Evolutionary conservation across 805 yeast species (phyloP), one percentile per base, ranked within the genome.

Genomic region (Yarrowia deformans): DNA sequence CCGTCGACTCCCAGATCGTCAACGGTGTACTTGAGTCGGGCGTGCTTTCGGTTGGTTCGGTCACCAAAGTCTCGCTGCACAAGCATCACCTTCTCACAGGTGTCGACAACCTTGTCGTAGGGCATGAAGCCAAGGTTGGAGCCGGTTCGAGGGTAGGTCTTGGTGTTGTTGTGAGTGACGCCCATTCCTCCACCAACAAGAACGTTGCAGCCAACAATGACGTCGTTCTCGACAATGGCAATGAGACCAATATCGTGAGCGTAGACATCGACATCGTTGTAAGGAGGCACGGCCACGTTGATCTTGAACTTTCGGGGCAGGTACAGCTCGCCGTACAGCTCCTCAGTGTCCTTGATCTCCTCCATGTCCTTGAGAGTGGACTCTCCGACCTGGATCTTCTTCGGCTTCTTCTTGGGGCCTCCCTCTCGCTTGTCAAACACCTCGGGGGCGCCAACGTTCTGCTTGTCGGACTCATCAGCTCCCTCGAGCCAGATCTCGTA

Each of bases 101-200:
- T 97, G 66, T 84, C 79, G 71, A 87, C 88, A 61, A 91, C 84
- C 78, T 92, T 85, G 64, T 88, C 93, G 71, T 83, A 82, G 4
- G 86, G 72, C 61, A 88, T 87, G 76, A 81, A 94, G 35, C 98
- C 98, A 73, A 94, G 85, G 80, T 87, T 81, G 19, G 97, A 89
- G 72, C 97, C 98, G 7, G 97, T 87, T 81, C 98, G 87, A 75
- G 98, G 98, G 78, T 94, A 94, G 0, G 98, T 94, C 84, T 94
- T 94, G 77, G 89, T 90, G 83, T 94, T 94, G 84, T 93, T 94
- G 79, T 94, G 98, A 14, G 98, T 94, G 50, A 97, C 87, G 75
- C 98, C 98, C 98, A 94, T 94, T 84, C 98, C 98, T 82, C 98
- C 98, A 79, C 98, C 98, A 72, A 89, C 97, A 71, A 90, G 85